Evolutionary conservation across 257 asterid genomes (phyloP).

Genomic region (Verbascum thapsus): DNA sequence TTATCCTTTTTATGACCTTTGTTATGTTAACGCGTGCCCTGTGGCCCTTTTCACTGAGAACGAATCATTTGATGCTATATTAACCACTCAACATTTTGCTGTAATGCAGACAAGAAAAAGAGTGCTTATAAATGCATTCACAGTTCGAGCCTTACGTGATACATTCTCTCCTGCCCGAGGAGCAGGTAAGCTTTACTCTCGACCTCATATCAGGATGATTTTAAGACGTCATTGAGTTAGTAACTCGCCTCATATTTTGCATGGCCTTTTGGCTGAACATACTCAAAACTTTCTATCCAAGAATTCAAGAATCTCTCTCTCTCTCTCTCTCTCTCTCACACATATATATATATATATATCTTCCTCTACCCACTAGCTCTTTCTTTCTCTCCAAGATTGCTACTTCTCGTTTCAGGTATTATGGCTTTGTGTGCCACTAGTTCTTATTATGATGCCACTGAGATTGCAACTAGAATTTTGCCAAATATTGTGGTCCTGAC

Average conservation of each 20-base stretch:
- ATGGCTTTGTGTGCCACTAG: constrained; percentile 96
- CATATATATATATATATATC: too few species aligned
- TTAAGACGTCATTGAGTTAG: constrained; percentile 26
- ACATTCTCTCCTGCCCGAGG: constrained; percentile 98
- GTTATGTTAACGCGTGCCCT: constrained; percentile 24
- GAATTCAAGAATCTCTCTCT: not conserved
- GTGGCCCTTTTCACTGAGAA: constrained; percentile 22
- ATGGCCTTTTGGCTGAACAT: constrained; percentile 23
- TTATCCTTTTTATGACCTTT: constrained; percentile 24
- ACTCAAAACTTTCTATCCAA: constrained; percentile 6
- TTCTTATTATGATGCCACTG: constrained; percentile 85
- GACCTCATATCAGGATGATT: constrained; percentile 10
- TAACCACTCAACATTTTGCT: constrained; percentile 30
- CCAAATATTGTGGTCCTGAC: constrained; percentile 87
- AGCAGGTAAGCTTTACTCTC: constrained; percentile 62
- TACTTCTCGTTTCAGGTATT: constrained; percentile 60
- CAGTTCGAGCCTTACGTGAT: constrained; percentile 97
- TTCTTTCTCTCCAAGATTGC: constrained; percentile 17
- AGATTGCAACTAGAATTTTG: constrained; percentile 91
- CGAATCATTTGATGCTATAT: constrained; percentile 19
- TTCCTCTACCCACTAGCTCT: not conserved
- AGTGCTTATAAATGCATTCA: constrained; percentile 93
- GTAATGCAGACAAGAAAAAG: constrained; percentile 85
- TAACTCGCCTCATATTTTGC: constrained; percentile 10
- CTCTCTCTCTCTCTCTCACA: not conserved